Conservation (phyloP, 257 asterid species). For the Przewalskia tangutica region DNA sequence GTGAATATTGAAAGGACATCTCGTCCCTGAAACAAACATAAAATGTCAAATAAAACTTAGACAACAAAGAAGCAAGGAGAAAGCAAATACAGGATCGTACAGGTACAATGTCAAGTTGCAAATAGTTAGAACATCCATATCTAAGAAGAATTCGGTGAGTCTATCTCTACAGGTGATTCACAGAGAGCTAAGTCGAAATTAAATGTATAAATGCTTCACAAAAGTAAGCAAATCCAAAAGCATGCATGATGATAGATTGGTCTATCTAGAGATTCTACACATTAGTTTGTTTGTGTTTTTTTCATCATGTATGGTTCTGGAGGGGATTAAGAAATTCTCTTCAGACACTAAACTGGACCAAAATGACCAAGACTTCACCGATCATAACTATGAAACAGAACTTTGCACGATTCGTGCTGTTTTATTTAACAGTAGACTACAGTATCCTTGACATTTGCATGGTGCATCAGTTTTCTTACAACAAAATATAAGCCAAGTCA, state of each 20-base stretch:
- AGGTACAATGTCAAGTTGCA: background rate
- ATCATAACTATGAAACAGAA: background rate
- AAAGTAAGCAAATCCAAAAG: background rate
- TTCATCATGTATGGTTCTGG: background rate
- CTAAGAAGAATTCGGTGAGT: background rate
- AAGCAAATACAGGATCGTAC: background rate
- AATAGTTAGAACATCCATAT: background rate
- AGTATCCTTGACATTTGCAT: background rate
- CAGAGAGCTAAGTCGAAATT: background rate
- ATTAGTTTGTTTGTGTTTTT: background rate
- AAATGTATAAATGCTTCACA: background rate
- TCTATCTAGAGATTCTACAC: background rate
- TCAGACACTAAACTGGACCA: background rate
- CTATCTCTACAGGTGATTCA: background rate
- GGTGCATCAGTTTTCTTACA: background rate
- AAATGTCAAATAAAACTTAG: background rate
- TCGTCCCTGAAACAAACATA: conserved; percentile 58
- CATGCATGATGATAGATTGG: background rate
- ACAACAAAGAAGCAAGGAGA: background rate
- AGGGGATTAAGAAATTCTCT: background rate
- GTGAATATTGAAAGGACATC: conserved; percentile 64
- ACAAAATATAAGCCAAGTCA: background rate
- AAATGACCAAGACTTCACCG: background rate
- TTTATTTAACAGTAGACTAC: background rate
- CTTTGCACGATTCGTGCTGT: background rate